Evolutionary conservation across 345 rosid genomes (phyloP), one percentile per base, ranked within the genome.

Genomic region (Dipteronia sinensis): DNA sequence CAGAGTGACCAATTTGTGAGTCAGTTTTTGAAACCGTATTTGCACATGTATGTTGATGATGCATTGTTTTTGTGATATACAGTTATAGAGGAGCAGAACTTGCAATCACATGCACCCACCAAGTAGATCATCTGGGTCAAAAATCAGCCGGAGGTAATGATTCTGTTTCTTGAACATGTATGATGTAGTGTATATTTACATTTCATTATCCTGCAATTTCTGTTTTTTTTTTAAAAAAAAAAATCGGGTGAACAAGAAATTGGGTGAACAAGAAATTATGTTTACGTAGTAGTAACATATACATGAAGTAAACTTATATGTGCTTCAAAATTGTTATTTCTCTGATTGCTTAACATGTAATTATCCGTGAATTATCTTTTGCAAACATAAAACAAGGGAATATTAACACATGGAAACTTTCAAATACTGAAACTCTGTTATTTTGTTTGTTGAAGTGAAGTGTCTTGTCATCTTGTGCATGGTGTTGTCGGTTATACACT

Each of bases 61-160:
- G 27, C 47, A 49, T 65, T 75, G 29, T 49, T 53, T 22, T 11
- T 75, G 51, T 66, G 53, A 31, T 66, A 19, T 8, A 27, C 70
- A 34, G 61, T 65, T 66, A 34, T 55, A 74, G 27, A 64, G 73
- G 73, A 76, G 20, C 67, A 10, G 17, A 23, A 59, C 55, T 16
- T 67, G 19, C n/a, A 40, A 42, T 23, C 73, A 44, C 66, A 58
- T 76, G 79, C 65, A 56, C 56, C 19, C 10, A 12, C 27, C 58
- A 53, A 67, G 66, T 65, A 56, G 31, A 67, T 58, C 56, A 76
- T 67, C 3, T 67, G 65, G 73, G 72, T 76, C 42, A 61, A 67
- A 40, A 67, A 38, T 56, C 58, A 55, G 23, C 42, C 13, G 8
- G 10, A 76, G 72, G 73, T 58, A 56, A 22, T 67, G 59, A 64